phyloP scores from a whole-genome alignment of 208 protist genomes.

The Naegleria fowleri region DNA sequence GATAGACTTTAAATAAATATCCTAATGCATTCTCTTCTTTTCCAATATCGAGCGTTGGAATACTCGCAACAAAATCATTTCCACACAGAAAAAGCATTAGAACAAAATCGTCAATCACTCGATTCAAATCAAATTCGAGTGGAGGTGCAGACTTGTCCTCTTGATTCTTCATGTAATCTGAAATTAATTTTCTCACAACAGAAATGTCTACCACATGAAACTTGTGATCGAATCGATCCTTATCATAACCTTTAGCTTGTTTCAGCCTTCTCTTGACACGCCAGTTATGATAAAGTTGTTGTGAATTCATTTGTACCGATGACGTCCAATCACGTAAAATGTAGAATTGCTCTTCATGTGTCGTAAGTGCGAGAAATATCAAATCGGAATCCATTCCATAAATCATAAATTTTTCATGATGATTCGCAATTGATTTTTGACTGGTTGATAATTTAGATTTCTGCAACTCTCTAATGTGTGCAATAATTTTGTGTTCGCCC shows the following conservation, averaged over 20 bases:
- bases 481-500: slow-evolving; percentile 80
- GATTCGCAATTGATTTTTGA: neutral
- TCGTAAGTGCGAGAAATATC: slow-evolving; percentile 65
- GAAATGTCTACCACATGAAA: slow-evolving; percentile 66
- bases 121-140: slow-evolving; percentile 50
- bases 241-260: neutral
- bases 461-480: slow-evolving; percentile 49
- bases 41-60: slow-evolving; percentile 71
- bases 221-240: neutral
- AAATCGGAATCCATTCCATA: slow-evolving; percentile 65
- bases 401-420: neutral
- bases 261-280: neutral
- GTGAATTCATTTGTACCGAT: neutral
- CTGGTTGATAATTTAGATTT: neutral
- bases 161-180: slow-evolving; percentile 51
- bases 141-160: neutral
- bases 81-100: slow-evolving; percentile 80
- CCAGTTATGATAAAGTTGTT: neutral
- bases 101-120: slow-evolving; percentile 82
- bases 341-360: slow-evolving; percentile 67
- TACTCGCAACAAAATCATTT: slow-evolving; percentile 83
- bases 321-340: slow-evolving; percentile 60
- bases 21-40: slow-evolving; percentile 75
- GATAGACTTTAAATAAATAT: slow-evolving; percentile 75
- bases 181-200: slow-evolving; percentile 90